A percentile compares a stretch with the other conserved stretches of the same genome.
Conservation (phyloP, 176 grass and related monocot genomes). For the Hsuehochloa calcarea region DNA sequence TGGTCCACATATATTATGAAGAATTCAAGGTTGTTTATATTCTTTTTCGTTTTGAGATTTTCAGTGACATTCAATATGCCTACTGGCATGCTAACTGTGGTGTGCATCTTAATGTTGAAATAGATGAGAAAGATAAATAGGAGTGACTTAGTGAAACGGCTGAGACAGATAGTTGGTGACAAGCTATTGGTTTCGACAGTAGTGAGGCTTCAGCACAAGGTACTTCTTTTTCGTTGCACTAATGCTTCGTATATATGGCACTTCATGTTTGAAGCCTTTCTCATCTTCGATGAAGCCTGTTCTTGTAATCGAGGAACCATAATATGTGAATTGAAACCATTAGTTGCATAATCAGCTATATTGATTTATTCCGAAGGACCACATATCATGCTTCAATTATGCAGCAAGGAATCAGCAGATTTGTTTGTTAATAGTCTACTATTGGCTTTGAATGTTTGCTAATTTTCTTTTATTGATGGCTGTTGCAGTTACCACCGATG, state of each 20-base stretch:
- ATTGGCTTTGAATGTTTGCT: neutral
- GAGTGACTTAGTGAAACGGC: constrained; percentile 47
- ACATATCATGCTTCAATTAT: neutral
- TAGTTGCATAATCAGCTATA: neutral
- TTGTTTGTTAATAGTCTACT: neutral
- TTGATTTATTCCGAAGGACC: neutral
- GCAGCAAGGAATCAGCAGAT: neutral
- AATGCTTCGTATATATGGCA: neutral
- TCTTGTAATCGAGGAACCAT: neutral
- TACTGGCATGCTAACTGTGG: constrained; percentile 11
- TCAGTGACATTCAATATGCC: neutral
- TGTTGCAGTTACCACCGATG: constrained; percentile 6
- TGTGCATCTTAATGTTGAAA: constrained; percentile 25
- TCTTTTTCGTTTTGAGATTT: neutral
- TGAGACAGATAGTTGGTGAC: constrained; percentile 68
- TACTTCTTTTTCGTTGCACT: neutral
- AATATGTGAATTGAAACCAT: neutral
- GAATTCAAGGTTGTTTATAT: constrained; percentile 69
- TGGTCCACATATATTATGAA: constrained; percentile 56
- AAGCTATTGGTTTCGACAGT: constrained; percentile 71
- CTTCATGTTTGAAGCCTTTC: neutral
- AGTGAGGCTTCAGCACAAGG: constrained; percentile 68
- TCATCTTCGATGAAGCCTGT: neutral
- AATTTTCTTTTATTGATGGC: neutral
- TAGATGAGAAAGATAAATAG: constrained; percentile 73